Base-by-base conservation (phyloP, 106 monocot species). In the Dactylorhiza incarnata region DNA sequence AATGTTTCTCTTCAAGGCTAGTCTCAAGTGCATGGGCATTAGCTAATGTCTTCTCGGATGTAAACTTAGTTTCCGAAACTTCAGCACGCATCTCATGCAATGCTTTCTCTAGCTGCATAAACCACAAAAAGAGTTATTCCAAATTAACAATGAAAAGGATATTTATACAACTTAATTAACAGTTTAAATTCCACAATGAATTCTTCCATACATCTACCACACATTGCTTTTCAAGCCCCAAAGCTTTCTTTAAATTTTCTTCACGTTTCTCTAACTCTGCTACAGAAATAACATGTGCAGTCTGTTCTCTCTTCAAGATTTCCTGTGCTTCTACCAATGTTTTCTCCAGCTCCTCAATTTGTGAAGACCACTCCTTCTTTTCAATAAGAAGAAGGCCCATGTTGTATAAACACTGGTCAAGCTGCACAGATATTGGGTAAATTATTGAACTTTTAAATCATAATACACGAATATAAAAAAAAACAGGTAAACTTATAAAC, bases 341-440 rank as follows among this genome's bases (percentile, higher is more conserved):
- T 75, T 84, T 76, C 23, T 77, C 83, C 5, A 92, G 48, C 54
- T 94, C 92, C 69, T 99, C 91, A 76, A 77, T 83, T 50, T 84
- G 92, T 3, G 82, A 78, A 50, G 83, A 70, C 91, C 89, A 92
- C 14, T 99, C 92, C 72, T 94, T 99, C 79, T 99, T 99, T 79
- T 99, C 91, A 78, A 99, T 99, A 73, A 99, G 77, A 10, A 99
- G 82, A 74, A 99, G 86, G 14, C 99, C 99, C 99, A 99, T 92
- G 56, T 92, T 89, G 63, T 92, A 94, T 74, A 94, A 94, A 43
- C 94, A 99, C 7, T 94, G 92, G 79, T 99, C 90, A 55, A 89
- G 86, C 99, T 99, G 91, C 68, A 73, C 5, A 81, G 19, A 81
- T 23, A 43, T 19, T 29, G n/a, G 13, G 44, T 14, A 44, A 78